Evolutionary conservation across 345 rosid genomes (phyloP), one percentile per base, ranked within the genome.

Genomic region (Acer campestre): DNA sequence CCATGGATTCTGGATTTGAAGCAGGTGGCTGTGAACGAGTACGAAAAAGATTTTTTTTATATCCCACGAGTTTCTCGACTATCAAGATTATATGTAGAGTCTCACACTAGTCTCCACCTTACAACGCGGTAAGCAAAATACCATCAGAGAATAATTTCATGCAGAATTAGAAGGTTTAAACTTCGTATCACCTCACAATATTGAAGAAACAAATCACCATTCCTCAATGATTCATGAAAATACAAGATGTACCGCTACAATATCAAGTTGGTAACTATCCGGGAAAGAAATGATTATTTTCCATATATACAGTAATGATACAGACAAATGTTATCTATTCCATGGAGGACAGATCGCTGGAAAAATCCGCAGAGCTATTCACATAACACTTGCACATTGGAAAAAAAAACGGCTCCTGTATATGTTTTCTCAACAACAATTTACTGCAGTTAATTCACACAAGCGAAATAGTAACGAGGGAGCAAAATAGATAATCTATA

Each of bases 301-400:
- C 68, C 59, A 62, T 61, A 73, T 44, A 62, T 62, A 73, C 66
- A 58, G 3, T 17, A 62, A 23, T 25, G 25, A 10, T 61, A 61
- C 44, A 62, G 44, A 46, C 58, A 23, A 31, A 61, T 61, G 17
- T 8, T 9, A 70, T 22, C 20, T 6, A 25, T 20, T 25, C 42
- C 61, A 6, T 13, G 29, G 25, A 51, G n/a, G 20, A 13, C 38
- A 53, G 74, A 70, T 29, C 46, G 10, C 29, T 2, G n/a, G 51
- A 29, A 27, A 25, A 25, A 49, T 53, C 73, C 61, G 53, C 61
- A 48, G 58, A 68, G 11, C 58, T 12, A 7, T 68, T 70, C 72
- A 46, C 38, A 68, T 6, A 9, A 17, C 17, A 10, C 11, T 6
- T 10, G 75, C 20, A 49, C 48, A 27, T 20, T 13, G n/a, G 1